Evolutionary conservation across 306 rosid species (phyloP).

Genomic region (Potentilla sterilis): DNA sequence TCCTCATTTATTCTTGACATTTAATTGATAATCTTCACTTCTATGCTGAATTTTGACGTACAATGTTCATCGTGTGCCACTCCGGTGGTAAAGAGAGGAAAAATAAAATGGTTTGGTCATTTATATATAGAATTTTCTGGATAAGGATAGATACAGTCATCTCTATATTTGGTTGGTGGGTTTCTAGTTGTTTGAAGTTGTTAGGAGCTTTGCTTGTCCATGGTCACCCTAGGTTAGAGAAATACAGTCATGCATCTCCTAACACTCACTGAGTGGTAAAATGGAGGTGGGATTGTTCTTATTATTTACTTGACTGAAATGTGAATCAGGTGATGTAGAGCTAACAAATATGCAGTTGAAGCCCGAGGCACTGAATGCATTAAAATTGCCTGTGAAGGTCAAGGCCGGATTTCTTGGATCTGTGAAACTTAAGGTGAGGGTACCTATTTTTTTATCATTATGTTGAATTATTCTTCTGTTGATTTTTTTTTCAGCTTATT

Average conservation of each 20-base stretch:
- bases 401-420: slow-evolving; percentile 99
- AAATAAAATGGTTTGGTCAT: too few relatives aligned
- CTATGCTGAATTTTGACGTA: too few relatives aligned
- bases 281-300: not conserved
- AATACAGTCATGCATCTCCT: not conserved
- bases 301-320: not conserved
- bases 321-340: slow-evolving; percentile 89
- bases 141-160: too few relatives aligned
- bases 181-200: not conserved
- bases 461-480: slow-evolving; percentile 20
- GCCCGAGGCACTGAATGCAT: slow-evolving; percentile 97
- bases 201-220: not conserved
- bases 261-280: not conserved
- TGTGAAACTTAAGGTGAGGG: slow-evolving; percentile 85
- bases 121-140: too few relatives aligned
- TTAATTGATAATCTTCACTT: too few relatives aligned
- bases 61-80: too few relatives aligned
- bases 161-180: too few relatives aligned
- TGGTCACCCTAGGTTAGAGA: not conserved
- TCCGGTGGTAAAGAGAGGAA: too few relatives aligned
- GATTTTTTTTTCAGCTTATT: not conserved
- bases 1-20: too few relatives aligned
- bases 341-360: slow-evolving; percentile 97
- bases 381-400: slow-evolving; percentile 95
- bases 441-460: slow-evolving; percentile 5